Base-by-base conservation (phyloP, 1,139 yeast genomes). In the Saccharomyces hybrid region DNA sequence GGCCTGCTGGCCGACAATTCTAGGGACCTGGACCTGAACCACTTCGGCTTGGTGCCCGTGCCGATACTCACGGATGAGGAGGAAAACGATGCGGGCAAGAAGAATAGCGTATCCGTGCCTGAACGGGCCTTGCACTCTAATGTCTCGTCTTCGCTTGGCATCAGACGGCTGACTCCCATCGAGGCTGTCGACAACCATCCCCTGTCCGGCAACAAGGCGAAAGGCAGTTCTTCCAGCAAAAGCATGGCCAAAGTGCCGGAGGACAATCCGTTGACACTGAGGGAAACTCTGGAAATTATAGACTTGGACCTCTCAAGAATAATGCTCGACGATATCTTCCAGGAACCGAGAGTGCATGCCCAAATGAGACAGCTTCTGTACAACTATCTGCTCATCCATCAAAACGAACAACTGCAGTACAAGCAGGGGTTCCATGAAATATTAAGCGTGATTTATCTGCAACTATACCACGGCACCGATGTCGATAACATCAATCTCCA, bases 351-450 rank as follows among this genome's bases (percentile, higher is more conserved):
- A 4, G 71, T 74, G 50, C 79, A 79, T 61, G 63, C 70, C 11
- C 76, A 75, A 50, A 70, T 85, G 57, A 74, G 79, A 24, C 79
- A 80, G 59, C 71, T 84, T 2, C 65, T 85, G 29, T 84, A 74
- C 66, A 80, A 81, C 61, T 76, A 78, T 26, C 55, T 65, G 49
- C 46, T 59, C 3, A 48, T 46, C 19, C 38, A 32, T 8, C 48
- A 50, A 8, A 48, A 41, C 47, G 42, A 28, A 11, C 26, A 46
- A n/a, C n/a, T 48, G n/a, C 80, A 82, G 1, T 85, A 85, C 66
- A 83, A 80, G 61, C 91, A 85, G 64, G 91, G 91, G 0, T 74
- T 81, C 58, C 91, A 85, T 68, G 91, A 85, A 64, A 73, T 85
- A 12, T 72, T 83, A 58, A 90, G 88, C 1, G 65, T 83, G 55